A percentile compares a stretch with the other conserved stretches of the same genome.
phyloP scores from a whole-genome alignment of 306 rosid species.

The Medicago lupulina region DNA sequence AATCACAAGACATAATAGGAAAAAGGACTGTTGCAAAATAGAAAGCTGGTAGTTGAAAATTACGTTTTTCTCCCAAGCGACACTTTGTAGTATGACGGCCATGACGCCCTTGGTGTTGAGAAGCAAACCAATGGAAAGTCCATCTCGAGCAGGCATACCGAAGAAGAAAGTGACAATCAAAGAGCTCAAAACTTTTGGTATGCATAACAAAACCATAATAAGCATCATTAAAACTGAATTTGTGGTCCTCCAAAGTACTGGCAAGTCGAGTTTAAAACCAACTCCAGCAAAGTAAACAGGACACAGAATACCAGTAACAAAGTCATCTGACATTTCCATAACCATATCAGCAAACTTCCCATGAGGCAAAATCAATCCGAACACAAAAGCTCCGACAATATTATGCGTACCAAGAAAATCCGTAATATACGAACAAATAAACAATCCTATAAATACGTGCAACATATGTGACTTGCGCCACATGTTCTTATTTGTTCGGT shows the following conservation, averaged over 20 bases:
- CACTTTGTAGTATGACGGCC: slow-evolving; percentile 25
- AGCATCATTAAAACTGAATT: not conserved
- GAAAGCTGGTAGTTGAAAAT: not conserved
- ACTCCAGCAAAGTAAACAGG: slow-evolving; percentile 39
- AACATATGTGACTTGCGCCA: slow-evolving; percentile 16
- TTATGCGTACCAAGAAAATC: slow-evolving; percentile 43
- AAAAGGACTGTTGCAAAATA: not conserved
- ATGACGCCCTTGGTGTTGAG: slow-evolving; percentile 49
- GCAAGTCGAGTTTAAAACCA: slow-evolving; percentile 20
- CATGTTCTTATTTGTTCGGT: not conserved
- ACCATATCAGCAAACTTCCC: slow-evolving; percentile 35
- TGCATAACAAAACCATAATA: slow-evolving; percentile 11
- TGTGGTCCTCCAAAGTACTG: accelerated
- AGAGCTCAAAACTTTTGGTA: slow-evolving; percentile 43
- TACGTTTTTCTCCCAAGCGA: slow-evolving; percentile 43
- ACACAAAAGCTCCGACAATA: slow-evolving; percentile 43
- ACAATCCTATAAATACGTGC: slow-evolving; percentile 29
- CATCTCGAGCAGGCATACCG: slow-evolving; percentile 42
- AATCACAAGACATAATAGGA: not conserved
- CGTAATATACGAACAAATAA: slow-evolving; percentile 35
- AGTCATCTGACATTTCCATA: slow-evolving; percentile 27
- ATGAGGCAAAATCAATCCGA: slow-evolving; percentile 21
- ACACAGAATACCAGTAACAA: slow-evolving; percentile 27
- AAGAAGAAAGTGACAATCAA: slow-evolving; percentile 28
- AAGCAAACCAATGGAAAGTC: slow-evolving; percentile 44